Evolutionary conservation across 75 land plant genomes (phyloP).

Genomic region (Picea glauca): DNA sequence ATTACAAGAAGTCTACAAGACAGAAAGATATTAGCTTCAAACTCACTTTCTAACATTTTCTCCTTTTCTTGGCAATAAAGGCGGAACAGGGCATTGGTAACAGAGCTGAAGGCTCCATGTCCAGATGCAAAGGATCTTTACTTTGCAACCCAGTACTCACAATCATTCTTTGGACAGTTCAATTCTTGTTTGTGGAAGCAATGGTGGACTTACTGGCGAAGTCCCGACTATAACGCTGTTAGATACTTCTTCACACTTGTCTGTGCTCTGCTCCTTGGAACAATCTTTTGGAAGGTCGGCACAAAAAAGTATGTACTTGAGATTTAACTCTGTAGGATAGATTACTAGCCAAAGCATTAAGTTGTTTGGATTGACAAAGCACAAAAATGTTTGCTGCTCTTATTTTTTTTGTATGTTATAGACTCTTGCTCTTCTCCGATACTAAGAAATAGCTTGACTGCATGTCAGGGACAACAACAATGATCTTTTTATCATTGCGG

Average conservation of each 20-base stretch:
- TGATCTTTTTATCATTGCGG: slow-evolving; percentile 49
- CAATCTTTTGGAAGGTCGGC: slow-evolving; percentile 32
- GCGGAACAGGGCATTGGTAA: slow-evolving; percentile 15
- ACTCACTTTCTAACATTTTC: not conserved
- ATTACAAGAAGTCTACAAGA: not conserved
- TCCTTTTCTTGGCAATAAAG: slow-evolving; percentile 9
- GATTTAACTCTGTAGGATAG: not conserved
- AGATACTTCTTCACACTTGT: slow-evolving; percentile 28
- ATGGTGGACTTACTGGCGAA: slow-evolving; percentile 40
- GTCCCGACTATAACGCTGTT: slow-evolving; percentile 35
- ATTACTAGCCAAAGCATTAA: not conserved
- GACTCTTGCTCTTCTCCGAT: not conserved
- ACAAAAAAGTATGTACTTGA: slow-evolving; percentile 17
- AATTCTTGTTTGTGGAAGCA: slow-evolving; percentile 48
- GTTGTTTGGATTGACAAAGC: not conserved
- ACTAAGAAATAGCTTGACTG: not conserved
- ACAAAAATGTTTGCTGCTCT: not conserved
- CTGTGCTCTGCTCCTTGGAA: slow-evolving; percentile 32
- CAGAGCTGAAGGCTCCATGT: slow-evolving; percentile 6
- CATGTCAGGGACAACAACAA: slow-evolving; percentile 20
- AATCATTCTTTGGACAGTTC: slow-evolving; percentile 19
- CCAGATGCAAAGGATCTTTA: slow-evolving; percentile 22
- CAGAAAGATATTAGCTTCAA: not conserved
- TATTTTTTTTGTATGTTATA: not conserved
- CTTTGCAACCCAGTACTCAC: slow-evolving; percentile 31